phyloP scores from a whole-genome alignment of 768 basidiomycete species.

The Pleurotus ostreatus region DNA sequence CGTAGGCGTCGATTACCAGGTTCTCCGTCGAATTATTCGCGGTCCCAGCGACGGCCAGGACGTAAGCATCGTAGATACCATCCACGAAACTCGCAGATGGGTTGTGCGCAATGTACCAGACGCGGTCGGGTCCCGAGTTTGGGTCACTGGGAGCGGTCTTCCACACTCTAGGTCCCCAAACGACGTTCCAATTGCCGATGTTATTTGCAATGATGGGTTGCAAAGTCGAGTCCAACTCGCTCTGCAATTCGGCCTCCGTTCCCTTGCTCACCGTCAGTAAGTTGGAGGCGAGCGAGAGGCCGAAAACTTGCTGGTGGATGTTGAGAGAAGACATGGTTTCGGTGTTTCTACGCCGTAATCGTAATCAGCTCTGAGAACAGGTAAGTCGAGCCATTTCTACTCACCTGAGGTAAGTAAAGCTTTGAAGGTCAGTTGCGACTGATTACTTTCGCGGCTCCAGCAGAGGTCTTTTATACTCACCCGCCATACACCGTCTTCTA shows the following conservation, averaged over 20 bases:
- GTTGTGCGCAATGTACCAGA: conserved; percentile 3
- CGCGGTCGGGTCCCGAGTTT: not conserved
- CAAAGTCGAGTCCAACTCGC: not conserved
- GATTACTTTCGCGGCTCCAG: no score
- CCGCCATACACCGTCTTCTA: no score
- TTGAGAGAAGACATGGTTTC: not conserved
- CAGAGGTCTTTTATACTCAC: no score
- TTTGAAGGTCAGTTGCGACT: no score
- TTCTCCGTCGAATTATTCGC: not conserved
- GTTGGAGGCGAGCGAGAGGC: conserved; percentile 2
- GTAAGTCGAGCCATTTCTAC: no score
- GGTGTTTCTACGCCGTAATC: no score
- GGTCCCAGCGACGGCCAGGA: not conserved
- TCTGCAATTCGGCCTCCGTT: not conserved
- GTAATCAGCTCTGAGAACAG: no score
- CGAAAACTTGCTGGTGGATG: not conserved
- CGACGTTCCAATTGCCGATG: not conserved
- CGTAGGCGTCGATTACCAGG: not conserved
- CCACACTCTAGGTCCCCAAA: conserved; percentile 3
- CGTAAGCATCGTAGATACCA: conserved; percentile 2
- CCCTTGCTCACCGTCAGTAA: not conserved
- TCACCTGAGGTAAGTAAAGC: no score
- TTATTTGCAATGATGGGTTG: not conserved
- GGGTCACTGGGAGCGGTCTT: not conserved
- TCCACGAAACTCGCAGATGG: conserved; percentile 1